Evolutionary conservation across 345 rosid species (phyloP), one percentile per base, ranked within the genome.

Genomic region (Salix suchowensis): DNA sequence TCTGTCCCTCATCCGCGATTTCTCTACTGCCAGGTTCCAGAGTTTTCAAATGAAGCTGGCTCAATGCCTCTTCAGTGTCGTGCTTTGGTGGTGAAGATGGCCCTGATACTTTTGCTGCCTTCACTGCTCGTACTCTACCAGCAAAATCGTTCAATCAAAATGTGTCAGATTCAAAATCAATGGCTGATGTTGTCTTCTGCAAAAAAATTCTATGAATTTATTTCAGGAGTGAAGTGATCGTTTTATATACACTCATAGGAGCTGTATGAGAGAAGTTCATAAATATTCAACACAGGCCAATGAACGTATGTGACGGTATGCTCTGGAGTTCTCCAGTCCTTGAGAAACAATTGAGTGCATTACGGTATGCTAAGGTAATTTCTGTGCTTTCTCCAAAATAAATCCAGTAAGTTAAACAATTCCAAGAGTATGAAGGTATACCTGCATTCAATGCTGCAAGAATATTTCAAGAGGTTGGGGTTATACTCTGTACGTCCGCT

Each of bases 371-470:
- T n/a, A 23, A n/a, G 62, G 26, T 23, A 55, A 3, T 21, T 55
- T 55, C 13, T 55, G 62, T 1, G n/a, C 26, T n/a, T 2, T 55
- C 26, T 55, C 26, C 13, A n/a, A n/a, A n/a, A 23, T 8, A 9
- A 9, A 55, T 55, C 14, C 28, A n/a, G 1, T 9, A 58, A 58
- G 62, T 36, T 37, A 3, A n/a, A 40, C 28, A 40, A 40, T 39
- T 3, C 15, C 50, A 40, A n/a, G 54, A 37, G 60, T 46, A 62
- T 10, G 8, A 36, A 75, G 40, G 6, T 44, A 61, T 73, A 95
- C 98, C 97, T 95, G 94, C 98, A 91, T 26, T 88, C 87, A 4
- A 96, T 84, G 13, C 82, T 86, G 89, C 99, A 96, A 30, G 93
- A 86, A 83, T 96, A 96, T 82, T 89, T 92, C 71, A 96, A 87